Conservation (phyloP, 129 eudicot genomes). For the Pittosporum tobira region DNA sequence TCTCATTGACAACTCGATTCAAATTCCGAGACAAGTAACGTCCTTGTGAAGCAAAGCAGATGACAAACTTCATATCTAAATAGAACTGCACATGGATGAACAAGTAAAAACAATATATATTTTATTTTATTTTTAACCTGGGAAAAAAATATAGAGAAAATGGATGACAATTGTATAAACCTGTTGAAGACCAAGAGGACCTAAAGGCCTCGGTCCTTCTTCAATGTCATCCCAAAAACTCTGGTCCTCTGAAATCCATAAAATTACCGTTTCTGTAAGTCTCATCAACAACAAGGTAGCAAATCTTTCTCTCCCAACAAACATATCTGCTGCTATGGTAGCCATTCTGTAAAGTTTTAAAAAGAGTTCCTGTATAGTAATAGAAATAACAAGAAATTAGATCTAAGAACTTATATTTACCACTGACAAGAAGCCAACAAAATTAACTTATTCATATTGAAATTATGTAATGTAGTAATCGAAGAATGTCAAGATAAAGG, state of each 20-base stretch:
- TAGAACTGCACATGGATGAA: slow-evolving; percentile 54
- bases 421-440: background rate
- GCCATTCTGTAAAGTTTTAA: slow-evolving; percentile 85
- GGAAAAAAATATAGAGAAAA: slow-evolving; percentile 1
- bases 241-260: slow-evolving; percentile 94
- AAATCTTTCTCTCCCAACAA: slow-evolving; percentile 92
- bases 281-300: slow-evolving; percentile 86
- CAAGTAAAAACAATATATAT: background rate
- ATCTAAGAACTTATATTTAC: background rate
- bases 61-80: slow-evolving; percentile 94
- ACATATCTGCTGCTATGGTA: slow-evolving; percentile 86
- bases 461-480: too few relatives aligned
- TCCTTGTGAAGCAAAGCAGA: slow-evolving; percentile 92
- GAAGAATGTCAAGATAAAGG: too few relatives aligned
- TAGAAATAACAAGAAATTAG: background rate
- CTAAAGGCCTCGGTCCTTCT: slow-evolving; percentile 92
- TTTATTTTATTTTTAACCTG: background rate
- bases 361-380: slow-evolving; percentile 67
- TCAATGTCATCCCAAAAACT: slow-evolving; percentile 97
- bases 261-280: slow-evolving; percentile 91
- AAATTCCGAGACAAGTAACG: slow-evolving; percentile 88
- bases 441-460: background rate
- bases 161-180: slow-evolving; percentile 20
- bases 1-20: slow-evolving; percentile 75
- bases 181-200: slow-evolving; percentile 93